These are phyloP conservation scores for Solanum dulcamara DNA, from an alignment of 257 asterid genomes.

Conservation along the genomic window DNA sequence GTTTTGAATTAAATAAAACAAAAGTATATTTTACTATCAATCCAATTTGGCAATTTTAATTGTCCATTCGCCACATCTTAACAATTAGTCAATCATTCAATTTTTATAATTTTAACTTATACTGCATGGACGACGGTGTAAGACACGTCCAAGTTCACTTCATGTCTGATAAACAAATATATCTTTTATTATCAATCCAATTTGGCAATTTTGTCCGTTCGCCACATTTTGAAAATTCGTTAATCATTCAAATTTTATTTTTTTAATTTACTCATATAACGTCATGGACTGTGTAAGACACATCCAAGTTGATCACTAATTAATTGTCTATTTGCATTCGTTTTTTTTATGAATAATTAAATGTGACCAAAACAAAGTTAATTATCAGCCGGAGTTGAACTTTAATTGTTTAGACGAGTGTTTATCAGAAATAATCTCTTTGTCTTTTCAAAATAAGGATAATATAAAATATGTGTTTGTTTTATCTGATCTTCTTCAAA, in stretches of 20 bases:
- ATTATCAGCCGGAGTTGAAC: neutral
- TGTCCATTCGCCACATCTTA: neutral
- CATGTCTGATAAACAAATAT: neutral
- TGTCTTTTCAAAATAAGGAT: too few relatives aligned
- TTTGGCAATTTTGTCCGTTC: neutral
- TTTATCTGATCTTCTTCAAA: neutral
- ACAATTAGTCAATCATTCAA: neutral
- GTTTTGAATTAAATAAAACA: neutral
- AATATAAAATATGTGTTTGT: fast-evolving
- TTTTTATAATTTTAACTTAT: neutral
- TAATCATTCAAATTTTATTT: neutral
- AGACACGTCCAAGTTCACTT: neutral
- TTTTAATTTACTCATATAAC: neutral
- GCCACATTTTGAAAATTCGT: neutral
- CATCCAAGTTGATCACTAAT: neutral
- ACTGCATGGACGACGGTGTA: neutral
- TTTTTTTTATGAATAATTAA: neutral
- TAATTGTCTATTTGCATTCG: neutral
- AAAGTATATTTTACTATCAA: neutral
- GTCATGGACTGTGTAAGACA: neutral
- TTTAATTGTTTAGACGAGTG: too few relatives aligned
- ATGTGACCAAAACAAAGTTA: neutral
- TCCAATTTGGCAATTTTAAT: conserved; percentile 1
- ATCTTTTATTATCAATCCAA: neutral
- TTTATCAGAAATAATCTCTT: too few relatives aligned